These are phyloP conservation scores for Colletotrichum sublineola DNA, from an alignment of 2,329 filamentous ascomycete species.

Conservation along the genomic window DNA sequence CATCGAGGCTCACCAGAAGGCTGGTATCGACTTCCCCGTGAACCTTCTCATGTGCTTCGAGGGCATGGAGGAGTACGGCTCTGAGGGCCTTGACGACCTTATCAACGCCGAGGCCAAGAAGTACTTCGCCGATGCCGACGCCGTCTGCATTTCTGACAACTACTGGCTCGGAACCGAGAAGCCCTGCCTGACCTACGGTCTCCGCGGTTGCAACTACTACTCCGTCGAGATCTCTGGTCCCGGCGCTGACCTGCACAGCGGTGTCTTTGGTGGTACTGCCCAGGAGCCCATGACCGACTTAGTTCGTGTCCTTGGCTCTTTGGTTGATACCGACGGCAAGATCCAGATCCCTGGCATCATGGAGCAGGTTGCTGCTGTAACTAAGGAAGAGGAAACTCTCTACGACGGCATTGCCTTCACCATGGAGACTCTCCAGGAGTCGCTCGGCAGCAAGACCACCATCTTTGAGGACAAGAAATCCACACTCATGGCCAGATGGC, in stretches of 20 bases:
- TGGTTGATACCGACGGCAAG: constrained; percentile 92
- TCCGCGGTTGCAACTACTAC: constrained; percentile 99
- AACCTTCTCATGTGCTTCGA: constrained; percentile 99
- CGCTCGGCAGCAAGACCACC: constrained; percentile 87
- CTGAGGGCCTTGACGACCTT: constrained; percentile 94
- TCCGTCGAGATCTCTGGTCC: constrained; percentile 90
- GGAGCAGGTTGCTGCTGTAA: constrained; percentile 92
- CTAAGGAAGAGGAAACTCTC: constrained; percentile 86
- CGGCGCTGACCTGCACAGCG: constrained; percentile 93
- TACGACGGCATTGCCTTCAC: constrained; percentile 94
- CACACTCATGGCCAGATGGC: constrained; percentile 96
- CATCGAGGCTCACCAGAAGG: constrained; percentile 97
- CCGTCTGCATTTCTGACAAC: constrained; percentile 98
- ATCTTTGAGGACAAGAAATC: constrained; percentile 91
- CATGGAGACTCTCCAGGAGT: constrained; percentile 95
- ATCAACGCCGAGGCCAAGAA: constrained; percentile 92
- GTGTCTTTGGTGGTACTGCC: constrained; percentile 95
- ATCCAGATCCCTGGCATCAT: constrained; percentile 95
- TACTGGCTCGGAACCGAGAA: constrained; percentile 99
- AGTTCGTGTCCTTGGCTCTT: constrained; percentile 81
- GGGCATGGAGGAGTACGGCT: constrained; percentile 99
- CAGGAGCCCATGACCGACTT: constrained; percentile 99
- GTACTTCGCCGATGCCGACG: constrained; percentile 95
- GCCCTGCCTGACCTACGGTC: constrained; percentile 96
- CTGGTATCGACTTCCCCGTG: constrained; percentile 93